Evolutionary conservation across 768 basidiomycete genomes (phyloP), one percentile per base, ranked within the genome.

Genomic region (Chalciporus pseudorubinellus): DNA sequence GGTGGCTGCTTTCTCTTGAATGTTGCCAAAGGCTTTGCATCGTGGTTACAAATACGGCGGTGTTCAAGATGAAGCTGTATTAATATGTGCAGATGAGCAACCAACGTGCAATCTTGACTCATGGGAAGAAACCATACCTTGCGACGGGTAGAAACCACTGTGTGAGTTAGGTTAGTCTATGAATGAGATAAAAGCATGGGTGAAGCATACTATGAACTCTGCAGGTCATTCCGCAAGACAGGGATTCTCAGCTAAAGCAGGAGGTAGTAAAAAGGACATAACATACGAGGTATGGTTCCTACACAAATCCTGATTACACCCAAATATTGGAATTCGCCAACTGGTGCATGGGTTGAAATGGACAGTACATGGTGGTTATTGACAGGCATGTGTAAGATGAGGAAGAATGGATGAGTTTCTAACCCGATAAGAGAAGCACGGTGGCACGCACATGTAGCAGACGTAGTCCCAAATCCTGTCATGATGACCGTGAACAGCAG

Each of bases 51-150:
- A 55, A 55, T 12, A 52, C 22, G 19, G 22, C 6, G 0, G 24
- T 42, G 33, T 59, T 57, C 7, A 58, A 57, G 21, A 49, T 26
- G 6, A 45, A 14, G 18, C 59, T 59, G 13, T n/a, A 9, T 20
- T 19, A 16, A 49, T 19, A 43, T 40, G 14, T 1, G 14, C 2
- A n/a, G 14, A 34, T 34, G 6, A 34, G 33, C 16, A 14, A n/a
- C n/a, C n/a, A n/a, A 34, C 8, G 33, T 16, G 16, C 16, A 34
- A n/a, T n/a, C n/a, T 34, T 7, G 33, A 29, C 29, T 29, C 29
- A 3, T 16, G 16, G 14, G 16, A 14, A n/a, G 16, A n/a, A 34
- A 34, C 16, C 46, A 14, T 33, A 57, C 57, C 42, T 56, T 33
- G 44, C 57, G 7, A 52, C 1, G 14, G 29, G 22, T 7, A 38